Percentiles rank a stretch among this genome's conserved stretches.
These are phyloP conservation scores for Penstemon davidsonii DNA, from an alignment of 257 asterid genomes.

Conservation along the genomic window DNA sequence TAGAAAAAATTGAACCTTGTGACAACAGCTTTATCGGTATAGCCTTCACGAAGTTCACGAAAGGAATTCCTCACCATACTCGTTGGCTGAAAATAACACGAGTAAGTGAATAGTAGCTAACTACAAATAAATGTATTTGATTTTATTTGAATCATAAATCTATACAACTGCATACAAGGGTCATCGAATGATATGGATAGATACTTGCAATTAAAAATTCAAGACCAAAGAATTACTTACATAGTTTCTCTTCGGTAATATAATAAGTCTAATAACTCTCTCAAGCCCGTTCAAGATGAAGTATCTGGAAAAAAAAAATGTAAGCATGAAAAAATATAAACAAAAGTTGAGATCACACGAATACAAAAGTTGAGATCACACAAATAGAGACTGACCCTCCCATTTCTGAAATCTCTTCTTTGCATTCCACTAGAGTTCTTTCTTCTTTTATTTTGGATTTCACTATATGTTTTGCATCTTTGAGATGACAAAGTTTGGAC, in stretches of 20 bases:
- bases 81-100: slow-evolving; percentile 59
- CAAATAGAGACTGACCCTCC: slow-evolving; percentile 75
- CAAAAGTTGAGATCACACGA: slow-evolving; percentile 21
- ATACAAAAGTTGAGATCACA: slow-evolving; percentile 19
- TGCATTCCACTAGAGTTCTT: slow-evolving; percentile 37
- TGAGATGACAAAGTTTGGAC: slow-evolving; percentile 85
- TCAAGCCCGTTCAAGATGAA: slow-evolving; percentile 95
- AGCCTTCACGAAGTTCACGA: slow-evolving; percentile 86
- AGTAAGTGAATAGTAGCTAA: slow-evolving; percentile 27
- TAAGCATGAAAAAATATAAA: slow-evolving; percentile 3
- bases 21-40: slow-evolving; percentile 88
- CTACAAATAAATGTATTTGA: neutral
- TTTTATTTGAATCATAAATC: neutral
- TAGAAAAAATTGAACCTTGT: slow-evolving; percentile 60
- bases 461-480: slow-evolving; percentile 33
- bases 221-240: slow-evolving; percentile 48
- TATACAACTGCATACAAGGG: neutral
- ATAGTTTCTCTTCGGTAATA: slow-evolving; percentile 84
- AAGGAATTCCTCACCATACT: slow-evolving; percentile 85
- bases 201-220: slow-evolving; percentile 18
- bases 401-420: slow-evolving; percentile 97
- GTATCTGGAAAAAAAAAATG: slow-evolving; percentile 51
- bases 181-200: slow-evolving; percentile 15
- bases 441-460: slow-evolving; percentile 38
- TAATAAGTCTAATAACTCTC: slow-evolving; percentile 80